These are phyloP conservation scores for Tagetes patula DNA, from an alignment of 129 eudicot genomes.

Conservation along the genomic window DNA sequence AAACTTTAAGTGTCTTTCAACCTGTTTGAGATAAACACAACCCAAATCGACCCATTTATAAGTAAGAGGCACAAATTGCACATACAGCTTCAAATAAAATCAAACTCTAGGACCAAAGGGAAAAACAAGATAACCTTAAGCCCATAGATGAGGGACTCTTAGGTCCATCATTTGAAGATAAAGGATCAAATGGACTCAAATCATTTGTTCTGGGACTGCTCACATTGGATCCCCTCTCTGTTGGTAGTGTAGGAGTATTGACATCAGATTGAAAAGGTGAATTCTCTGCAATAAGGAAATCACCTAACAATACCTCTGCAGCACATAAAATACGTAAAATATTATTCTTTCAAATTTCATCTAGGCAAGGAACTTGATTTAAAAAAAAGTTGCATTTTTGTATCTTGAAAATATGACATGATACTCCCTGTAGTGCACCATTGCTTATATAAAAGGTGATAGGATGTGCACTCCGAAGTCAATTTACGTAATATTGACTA, in stretches of 20 bases:
- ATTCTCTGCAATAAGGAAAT: constrained; percentile 83
- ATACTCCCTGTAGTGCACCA: background rate
- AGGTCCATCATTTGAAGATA: constrained; percentile 41
- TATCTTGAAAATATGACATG: background rate
- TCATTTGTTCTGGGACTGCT: constrained; percentile 41
- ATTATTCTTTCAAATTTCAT: background rate
- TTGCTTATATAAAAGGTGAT: background rate
- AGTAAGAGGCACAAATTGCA: background rate
- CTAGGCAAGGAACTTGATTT: background rate
- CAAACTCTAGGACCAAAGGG: background rate
- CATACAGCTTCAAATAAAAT: constrained; percentile 8
- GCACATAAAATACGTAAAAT: constrained; percentile 14
- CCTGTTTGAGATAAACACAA: background rate
- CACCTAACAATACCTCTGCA: constrained; percentile 84
- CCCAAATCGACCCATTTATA: background rate
- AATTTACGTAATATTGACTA: background rate
- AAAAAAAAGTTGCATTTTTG: background rate
- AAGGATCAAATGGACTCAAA: constrained; percentile 34
- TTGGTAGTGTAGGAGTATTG: constrained; percentile 47
- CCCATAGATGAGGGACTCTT: constrained; percentile 51
- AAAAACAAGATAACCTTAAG: constrained; percentile 47
- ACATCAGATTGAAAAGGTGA: constrained; percentile 66
- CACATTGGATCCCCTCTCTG: constrained; percentile 43
- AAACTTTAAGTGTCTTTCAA: background rate
- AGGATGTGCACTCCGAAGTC: background rate